Evolutionary conservation across 2,329 filamentous ascomycete species (phyloP).

Genomic region (Epichloe festucae): DNA sequence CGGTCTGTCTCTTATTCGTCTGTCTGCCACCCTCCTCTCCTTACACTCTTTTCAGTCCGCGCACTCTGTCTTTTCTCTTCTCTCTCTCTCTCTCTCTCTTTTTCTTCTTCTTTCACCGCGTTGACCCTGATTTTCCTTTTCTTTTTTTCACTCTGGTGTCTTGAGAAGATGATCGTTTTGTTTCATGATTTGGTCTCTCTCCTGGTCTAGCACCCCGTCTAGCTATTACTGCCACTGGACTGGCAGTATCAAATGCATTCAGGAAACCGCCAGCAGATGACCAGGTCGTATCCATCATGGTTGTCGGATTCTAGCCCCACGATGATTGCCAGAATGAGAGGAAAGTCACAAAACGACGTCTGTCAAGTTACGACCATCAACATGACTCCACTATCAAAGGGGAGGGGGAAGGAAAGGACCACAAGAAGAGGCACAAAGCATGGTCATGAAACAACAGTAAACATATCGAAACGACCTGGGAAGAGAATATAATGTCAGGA

Average conservation of each 20-base stretch:
- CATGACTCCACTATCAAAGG: no score
- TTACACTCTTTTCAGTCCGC: neutral
- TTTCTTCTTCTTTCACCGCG: neutral
- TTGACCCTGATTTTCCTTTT: constrained; percentile 5
- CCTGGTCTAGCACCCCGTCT: neutral
- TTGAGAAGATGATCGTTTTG: neutral
- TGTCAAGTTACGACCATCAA: no score
- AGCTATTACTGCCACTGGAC: constrained; percentile 11
- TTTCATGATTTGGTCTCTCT: neutral
- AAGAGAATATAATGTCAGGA: constrained; percentile 13
- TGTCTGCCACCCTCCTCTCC: constrained; percentile 8
- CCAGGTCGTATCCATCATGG: neutral
- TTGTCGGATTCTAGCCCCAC: no score
- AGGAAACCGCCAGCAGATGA: neutral
- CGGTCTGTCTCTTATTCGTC: constrained; percentile 3
- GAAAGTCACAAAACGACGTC: no score
- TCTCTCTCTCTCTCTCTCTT: no score
- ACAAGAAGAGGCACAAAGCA: constrained; percentile 9
- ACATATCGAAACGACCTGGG: constrained; percentile 9
- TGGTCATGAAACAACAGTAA: constrained; percentile 1
- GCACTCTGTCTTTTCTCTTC: neutral
- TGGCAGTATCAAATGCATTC: constrained; percentile 9
- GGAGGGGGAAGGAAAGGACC: neutral
- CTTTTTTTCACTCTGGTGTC: neutral
- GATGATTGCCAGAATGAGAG: no score